Conservation (phyloP, 768 basidiomycete species). For the Leccinum pellstonianum region DNA sequence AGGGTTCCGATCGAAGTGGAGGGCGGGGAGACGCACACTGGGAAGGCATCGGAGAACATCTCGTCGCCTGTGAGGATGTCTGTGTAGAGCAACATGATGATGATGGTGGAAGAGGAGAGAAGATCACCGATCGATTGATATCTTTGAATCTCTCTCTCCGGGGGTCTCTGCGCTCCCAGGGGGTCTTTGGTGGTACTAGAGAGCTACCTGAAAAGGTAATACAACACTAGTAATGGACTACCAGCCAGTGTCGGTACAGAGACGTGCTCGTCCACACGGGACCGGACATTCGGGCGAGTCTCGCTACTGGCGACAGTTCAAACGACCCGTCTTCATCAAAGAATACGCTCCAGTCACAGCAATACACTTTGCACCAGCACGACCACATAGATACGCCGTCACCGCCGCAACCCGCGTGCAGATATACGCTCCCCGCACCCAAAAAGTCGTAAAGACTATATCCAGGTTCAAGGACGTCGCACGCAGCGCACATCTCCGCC, state of each 20-base stretch:
- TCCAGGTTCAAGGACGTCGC: slow-evolving; percentile 97
- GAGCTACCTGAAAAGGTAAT: no score
- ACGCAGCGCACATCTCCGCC: slow-evolving; percentile 81
- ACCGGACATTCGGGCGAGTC: slow-evolving; percentile 72
- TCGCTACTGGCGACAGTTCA: slow-evolving; percentile 84
- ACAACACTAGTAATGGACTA: slow-evolving; percentile 59
- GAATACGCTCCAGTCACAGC: slow-evolving; percentile 96
- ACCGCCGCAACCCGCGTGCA: slow-evolving; percentile 92
- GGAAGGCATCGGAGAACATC: slow-evolving; percentile 94
- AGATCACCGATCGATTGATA: slow-evolving; percentile 2
- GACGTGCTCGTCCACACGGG: slow-evolving; percentile 54
- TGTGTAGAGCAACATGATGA: slow-evolving; percentile 68
- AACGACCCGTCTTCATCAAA: slow-evolving; percentile 91
- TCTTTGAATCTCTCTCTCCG: slow-evolving; percentile 18
- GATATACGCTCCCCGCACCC: slow-evolving; percentile 94
- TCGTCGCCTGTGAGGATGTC: slow-evolving; percentile 82
- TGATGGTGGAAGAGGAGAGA: background rate
- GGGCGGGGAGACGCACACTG: slow-evolving; percentile 52
- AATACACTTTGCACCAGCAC: slow-evolving; percentile 83
- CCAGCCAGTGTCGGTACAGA: slow-evolving; percentile 66
- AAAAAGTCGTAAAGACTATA: slow-evolving; percentile 95
- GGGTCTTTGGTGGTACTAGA: background rate
- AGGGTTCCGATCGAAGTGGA: background rate
- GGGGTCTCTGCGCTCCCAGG: slow-evolving; percentile 8
- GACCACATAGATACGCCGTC: slow-evolving; percentile 93